Conservation (phyloP, 176 grass and related monocot species). For the Triticum turgidum region DNA sequence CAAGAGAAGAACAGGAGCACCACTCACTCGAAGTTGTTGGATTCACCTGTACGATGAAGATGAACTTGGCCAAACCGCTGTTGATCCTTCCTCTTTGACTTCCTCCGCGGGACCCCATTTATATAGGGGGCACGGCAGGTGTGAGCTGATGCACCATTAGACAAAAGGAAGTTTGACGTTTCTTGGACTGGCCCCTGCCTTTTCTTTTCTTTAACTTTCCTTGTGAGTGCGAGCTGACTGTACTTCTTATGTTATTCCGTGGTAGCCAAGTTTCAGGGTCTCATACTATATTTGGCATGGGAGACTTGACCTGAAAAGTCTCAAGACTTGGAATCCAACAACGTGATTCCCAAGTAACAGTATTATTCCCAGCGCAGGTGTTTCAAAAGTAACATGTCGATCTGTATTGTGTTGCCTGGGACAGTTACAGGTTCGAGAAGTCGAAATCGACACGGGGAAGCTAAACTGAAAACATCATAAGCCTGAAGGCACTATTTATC, state of each 20-base stretch:
- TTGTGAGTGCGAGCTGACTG: not conserved
- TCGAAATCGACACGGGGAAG: not conserved
- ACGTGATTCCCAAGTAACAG: not conserved
- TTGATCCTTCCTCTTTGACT: not conserved
- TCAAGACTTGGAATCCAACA: not conserved
- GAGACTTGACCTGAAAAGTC: not conserved
- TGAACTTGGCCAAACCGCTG: not conserved
- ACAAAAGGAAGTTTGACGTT: not conserved
- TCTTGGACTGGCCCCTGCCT: not conserved
- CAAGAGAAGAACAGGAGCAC: not conserved
- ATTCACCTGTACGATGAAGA: not conserved
- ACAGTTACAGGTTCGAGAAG: not conserved
- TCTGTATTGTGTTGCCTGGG: not conserved
- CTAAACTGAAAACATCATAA: not conserved
- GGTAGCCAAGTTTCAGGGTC: slow-evolving; percentile 10
- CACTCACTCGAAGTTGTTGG: not conserved
- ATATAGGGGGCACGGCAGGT: not conserved
- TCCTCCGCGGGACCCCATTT: not conserved
- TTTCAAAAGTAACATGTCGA: not conserved
- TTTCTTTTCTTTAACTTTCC: not conserved
- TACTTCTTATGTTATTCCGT: not conserved
- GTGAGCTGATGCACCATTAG: not conserved
- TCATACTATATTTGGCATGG: slow-evolving; percentile 5
- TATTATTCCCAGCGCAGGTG: not conserved
- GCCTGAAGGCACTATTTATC: not conserved